Evolutionary conservation across 2,329 filamentous ascomycete genomes (phyloP).

Genomic region (Raffaelea arxii): DNA sequence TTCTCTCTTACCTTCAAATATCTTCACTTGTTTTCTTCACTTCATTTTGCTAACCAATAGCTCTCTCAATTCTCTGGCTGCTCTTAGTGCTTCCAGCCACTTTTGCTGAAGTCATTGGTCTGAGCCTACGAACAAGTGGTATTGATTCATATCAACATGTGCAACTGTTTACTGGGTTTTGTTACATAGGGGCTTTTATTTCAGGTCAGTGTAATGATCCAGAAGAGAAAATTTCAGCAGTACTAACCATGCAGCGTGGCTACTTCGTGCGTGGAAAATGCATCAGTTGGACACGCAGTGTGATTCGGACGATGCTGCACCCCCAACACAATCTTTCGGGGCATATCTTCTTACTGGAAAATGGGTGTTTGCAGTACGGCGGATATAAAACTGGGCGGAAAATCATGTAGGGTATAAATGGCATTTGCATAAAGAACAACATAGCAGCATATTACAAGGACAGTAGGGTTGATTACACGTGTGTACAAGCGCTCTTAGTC

Average conservation of each 20-base stretch:
- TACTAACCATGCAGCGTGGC: conserved; percentile 22
- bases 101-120: conserved; percentile 55
- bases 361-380: conserved; percentile 10
- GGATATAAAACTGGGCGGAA: conserved; percentile 8
- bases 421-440: neutral
- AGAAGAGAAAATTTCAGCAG: neutral
- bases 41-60: conserved; percentile 14
- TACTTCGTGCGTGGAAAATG: conserved; percentile 32
- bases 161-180: conserved; percentile 50
- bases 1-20: neutral
- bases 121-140: conserved; percentile 38
- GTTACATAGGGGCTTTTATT: conserved; percentile 46
- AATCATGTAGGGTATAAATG: neutral
- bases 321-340: neutral
- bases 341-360: conserved; percentile 10
- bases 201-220: conserved; percentile 23
- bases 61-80: conserved; percentile 62
- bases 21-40: neutral
- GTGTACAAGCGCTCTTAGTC: too few relatives aligned
- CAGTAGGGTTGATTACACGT: too few relatives aligned
- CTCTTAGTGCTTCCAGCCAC: conserved; percentile 61
- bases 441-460: neutral
- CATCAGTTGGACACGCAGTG: conserved; percentile 24
- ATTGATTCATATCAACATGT: conserved; percentile 38
- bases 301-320: conserved; percentile 16